phyloP scores from a whole-genome alignment of 768 basidiomycete species.

The Inosperma sp. region DNA sequence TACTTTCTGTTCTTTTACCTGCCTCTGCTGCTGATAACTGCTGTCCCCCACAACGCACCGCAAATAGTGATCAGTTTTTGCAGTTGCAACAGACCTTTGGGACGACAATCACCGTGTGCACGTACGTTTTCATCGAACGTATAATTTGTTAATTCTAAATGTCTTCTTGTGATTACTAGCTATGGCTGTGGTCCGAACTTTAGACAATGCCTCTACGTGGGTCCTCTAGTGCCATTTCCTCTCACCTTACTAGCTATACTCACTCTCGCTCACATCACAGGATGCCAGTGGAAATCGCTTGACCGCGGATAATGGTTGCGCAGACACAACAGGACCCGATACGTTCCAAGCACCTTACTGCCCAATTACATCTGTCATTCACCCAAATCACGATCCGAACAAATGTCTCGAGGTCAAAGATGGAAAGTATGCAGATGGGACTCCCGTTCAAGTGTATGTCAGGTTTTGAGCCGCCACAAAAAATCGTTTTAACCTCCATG shows the following conservation, averaged over 20 bases:
- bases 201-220: constrained; percentile 3
- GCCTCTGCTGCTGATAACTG: background rate
- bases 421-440: constrained; percentile 4
- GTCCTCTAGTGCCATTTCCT: background rate
- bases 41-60: background rate
- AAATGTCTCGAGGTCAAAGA: constrained; percentile 10
- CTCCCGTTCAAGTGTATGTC: constrained; percentile 10
- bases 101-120: background rate
- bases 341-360: background rate
- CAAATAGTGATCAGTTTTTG: constrained; percentile 2
- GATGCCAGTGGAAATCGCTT: constrained; percentile 2
- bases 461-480: background rate
- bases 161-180: background rate
- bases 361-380: constrained; percentile 10
- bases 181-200: background rate
- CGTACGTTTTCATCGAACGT: background rate
- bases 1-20: background rate
- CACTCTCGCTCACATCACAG: background rate
- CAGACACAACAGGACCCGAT: background rate
- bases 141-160: background rate
- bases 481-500: background rate
- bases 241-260: background rate
- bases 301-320: background rate
- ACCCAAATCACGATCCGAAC: constrained; percentile 5
- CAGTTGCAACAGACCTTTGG: constrained; percentile 2